phyloP scores from a whole-genome alignment of 768 basidiomycete genomes.

The Lactarius hatsudake region DNA sequence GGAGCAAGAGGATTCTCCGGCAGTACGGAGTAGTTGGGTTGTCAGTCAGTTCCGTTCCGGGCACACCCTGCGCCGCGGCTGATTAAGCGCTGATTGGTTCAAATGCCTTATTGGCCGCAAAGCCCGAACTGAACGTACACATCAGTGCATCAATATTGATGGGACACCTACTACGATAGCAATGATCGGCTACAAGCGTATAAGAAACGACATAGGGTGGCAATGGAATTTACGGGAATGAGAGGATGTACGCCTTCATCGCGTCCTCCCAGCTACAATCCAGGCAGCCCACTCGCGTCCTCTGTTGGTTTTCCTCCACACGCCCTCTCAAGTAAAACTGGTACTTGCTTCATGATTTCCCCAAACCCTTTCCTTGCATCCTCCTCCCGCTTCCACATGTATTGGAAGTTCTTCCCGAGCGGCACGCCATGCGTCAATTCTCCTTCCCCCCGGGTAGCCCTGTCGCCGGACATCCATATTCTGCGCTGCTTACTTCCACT shows the following conservation, averaged over 20 bases:
- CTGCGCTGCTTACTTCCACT: slow-evolving; percentile 7
- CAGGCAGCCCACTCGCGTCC: slow-evolving; percentile 37
- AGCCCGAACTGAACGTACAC: background rate
- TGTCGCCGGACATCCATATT: slow-evolving; percentile 21
- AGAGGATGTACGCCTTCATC: slow-evolving; percentile 63
- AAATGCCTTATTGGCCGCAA: background rate
- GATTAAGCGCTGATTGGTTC: background rate
- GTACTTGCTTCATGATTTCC: slow-evolving; percentile 37
- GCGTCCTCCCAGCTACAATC: slow-evolving; percentile 57
- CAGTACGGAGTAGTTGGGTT: background rate
- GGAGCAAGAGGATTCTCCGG: background rate
- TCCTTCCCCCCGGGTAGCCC: slow-evolving; percentile 13
- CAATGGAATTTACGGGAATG: slow-evolving; percentile 49
- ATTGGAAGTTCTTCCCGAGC: slow-evolving; percentile 12
- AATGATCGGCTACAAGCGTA: slow-evolving; percentile 9
- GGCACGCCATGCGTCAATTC: background rate
- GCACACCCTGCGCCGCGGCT: background rate
- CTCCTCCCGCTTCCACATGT: slow-evolving; percentile 28
- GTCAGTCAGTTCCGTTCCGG: background rate
- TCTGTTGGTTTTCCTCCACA: slow-evolving; percentile 45
- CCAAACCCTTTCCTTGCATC: slow-evolving; percentile 31
- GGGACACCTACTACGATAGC: background rate
- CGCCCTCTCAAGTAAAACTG: slow-evolving; percentile 34
- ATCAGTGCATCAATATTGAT: background rate
- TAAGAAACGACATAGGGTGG: background rate